These are phyloP conservation scores for Dendrobium huoshanense DNA, from an alignment of 106 monocot species.

Conservation along the genomic window DNA sequence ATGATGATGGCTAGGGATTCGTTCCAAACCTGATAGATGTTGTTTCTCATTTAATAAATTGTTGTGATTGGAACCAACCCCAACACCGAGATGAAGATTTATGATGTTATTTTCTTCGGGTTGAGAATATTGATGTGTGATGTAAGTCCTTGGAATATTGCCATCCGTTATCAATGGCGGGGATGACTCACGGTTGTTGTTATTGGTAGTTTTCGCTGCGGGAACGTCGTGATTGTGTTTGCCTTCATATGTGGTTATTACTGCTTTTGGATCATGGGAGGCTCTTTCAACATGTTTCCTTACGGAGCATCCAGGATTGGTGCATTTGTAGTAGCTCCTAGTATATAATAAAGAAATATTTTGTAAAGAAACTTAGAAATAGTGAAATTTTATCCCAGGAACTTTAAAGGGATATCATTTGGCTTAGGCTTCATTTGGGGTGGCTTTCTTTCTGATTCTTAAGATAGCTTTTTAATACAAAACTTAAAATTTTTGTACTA, in stretches of 20 bases:
- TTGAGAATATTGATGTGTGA: conserved; percentile 24
- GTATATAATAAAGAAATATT: neutral
- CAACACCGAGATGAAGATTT: conserved; percentile 63
- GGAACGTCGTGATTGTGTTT: conserved; percentile 99
- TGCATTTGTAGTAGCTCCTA: conserved; percentile 99
- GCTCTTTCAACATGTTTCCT: conserved; percentile 98
- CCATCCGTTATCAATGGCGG: conserved; percentile 10
- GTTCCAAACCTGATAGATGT: neutral
- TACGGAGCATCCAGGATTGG: conserved; percentile 76
- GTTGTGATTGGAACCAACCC: conserved; percentile 38
- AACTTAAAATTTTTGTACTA: too few relatives aligned
- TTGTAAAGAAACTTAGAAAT: neutral
- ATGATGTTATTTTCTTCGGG: conserved; percentile 32
- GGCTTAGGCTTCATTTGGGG: too few relatives aligned
- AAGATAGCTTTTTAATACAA: too few relatives aligned
- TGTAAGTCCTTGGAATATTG: conserved; percentile 22
- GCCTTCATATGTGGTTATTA: conserved; percentile 97
- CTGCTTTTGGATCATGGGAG: conserved; percentile 93
- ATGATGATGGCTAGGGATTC: too few relatives aligned
- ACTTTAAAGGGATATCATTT: neutral
- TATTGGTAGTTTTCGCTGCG: conserved; percentile 40
- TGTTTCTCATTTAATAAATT: conserved; percentile 17
- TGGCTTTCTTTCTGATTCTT: too few relatives aligned
- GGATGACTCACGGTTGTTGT: conserved; percentile 23
- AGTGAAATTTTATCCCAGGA: neutral